A percentile compares a stretch with the other conserved stretches of the same genome.
Evolutionary conservation across 1,284 basidiomycete genomes (phyloP).

Genomic region (Chiua sp.): DNA sequence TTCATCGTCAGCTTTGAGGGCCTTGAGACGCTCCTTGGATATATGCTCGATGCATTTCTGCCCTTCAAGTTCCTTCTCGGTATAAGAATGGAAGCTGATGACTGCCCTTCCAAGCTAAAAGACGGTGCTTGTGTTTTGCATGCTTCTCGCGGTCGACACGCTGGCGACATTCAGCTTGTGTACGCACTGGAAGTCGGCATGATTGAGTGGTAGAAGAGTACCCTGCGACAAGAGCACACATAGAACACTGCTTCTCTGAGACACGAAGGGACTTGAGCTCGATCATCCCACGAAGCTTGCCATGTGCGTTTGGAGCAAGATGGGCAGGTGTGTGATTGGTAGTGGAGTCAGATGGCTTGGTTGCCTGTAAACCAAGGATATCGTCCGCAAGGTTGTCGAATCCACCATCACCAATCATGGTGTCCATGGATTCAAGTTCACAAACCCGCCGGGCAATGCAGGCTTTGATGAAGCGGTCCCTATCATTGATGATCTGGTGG

Average conservation of each 20-base stretch:
- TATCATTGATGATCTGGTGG: conserved; percentile 88
- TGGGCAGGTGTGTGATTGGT: conserved; percentile 34
- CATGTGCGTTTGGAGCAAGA: conserved; percentile 65
- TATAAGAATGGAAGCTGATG: conserved; percentile 83
- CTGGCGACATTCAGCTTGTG: conserved; percentile 92
- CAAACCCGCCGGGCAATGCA: conserved; percentile 89
- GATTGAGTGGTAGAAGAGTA: conserved; percentile 90
- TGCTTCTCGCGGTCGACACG: conserved; percentile 91
- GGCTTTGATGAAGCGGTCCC: conserved; percentile 90
- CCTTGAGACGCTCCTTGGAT: conserved; percentile 98
- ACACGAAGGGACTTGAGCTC: conserved; percentile 95
- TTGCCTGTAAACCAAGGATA: conserved; percentile 41
- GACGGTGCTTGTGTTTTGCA: conserved; percentile 94
- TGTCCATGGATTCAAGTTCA: conserved; percentile 86
- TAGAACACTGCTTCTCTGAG: conserved; percentile 87
- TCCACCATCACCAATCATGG: conserved; percentile 82
- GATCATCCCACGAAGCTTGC: conserved; percentile 90
- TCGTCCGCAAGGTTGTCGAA: conserved; percentile 65
- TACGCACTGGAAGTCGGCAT: conserved; percentile 88
- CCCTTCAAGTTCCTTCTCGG: conserved; percentile 99
- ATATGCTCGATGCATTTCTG: conserved; percentile 97
- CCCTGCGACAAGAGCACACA: conserved; percentile 91
- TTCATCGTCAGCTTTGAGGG: conserved; percentile 98
- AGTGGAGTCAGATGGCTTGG: conserved; percentile 39
- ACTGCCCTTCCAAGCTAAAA: conserved; percentile 88